Base-by-base conservation (phyloP, 1,284 basidiomycete genomes). In the Volvariella surrecta region DNA sequence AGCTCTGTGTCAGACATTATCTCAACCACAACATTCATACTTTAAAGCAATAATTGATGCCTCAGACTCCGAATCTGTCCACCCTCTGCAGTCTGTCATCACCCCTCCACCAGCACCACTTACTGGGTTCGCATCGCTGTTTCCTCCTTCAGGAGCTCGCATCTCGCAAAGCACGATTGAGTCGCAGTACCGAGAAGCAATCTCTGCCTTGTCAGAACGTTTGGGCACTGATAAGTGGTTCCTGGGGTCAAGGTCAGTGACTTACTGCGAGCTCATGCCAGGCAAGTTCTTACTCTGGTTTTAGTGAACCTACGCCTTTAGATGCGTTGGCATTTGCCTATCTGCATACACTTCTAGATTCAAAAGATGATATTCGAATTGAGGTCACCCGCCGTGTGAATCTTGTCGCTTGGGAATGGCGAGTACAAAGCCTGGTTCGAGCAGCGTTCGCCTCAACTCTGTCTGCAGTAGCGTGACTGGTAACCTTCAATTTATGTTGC, bases 311-410 rank as follows among this genome's bases (percentile, higher is more conserved):
- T 11, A 89, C 86, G 2, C 73, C 80, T 1, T 71, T 89, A 9
- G 86, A 89, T 56, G 86, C 86, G 1, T 74, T 88, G 35, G 65
- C 74, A 7, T 89, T 89, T 54, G 86, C 87, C 1, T 89, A 89
- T 51, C 64, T 89, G 7, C 79, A 87, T 57, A 68, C 65, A 45
- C 70, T 87, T 15, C 62, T 86, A 4, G 63, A 74, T 38, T 68
- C 71, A 13, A 61, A 64, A 37, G 74, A 78, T 40, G 53, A 52
- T 20, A 63, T 79, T 35, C 73, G 81, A 22, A 68, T 77, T 28
- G 79, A 85, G 53, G 76, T 88, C 17, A 73, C 76, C 11, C 73
- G 76, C 40, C 75, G 76, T 45, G 73, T 74, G 22, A 89, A 89
- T 54, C 76, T 89, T 22, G 75, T 86, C 32, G 71, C 74, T 32